Evolutionary conservation across 106 monocot species (phyloP), one percentile per base, ranked within the genome.

Genomic region (Dendrobium huoshanense): DNA sequence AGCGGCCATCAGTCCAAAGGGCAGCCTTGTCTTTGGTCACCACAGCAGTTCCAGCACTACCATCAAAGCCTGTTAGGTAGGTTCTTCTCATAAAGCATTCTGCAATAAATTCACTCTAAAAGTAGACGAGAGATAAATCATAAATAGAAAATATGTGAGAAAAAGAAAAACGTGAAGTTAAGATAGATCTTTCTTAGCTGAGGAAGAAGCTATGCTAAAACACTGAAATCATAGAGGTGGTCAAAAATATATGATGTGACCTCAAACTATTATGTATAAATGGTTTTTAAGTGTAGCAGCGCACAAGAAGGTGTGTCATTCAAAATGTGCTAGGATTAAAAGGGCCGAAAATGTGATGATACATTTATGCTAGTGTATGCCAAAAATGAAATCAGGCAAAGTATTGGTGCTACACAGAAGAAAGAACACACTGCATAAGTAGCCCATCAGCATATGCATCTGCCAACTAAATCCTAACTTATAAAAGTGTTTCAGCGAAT

Each of bases 21-120:
- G 87, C 90, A 20, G 94, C 94, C 45, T 86, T 92, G 8, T 90
- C 87, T 85, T 89, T 94, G 65, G 96, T 96, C 31, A 96, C 88
- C 4, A 96, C 87, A 78, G 94, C 96, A 54, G 96, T 94, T 48
- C 96, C 96, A 83, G 94, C 96, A 85, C 94, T 96, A 29, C 96
- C 96, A 70, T 90, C 90, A 67, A 96, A 96, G 45, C 89, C 94
- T 7, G 85, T 83, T 79, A 96, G 77, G 61, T 81, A 96, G 49
- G 94, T 90, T 48, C 96, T 83, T 72, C 94, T 77, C 88, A 81
- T 82, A 83, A 90, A 96, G 83, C 92, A 88, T 79, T 95, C 95
- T 75, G 92, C 90, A 68, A 95, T 95, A 70, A 92, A 92, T 76
- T 95, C 95, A 78, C 95, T 95, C 95, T 95, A 78, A 44, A 80